Percentiles rank a stretch among this genome's conserved stretches.
Evolutionary conservation across 495 filamentous ascomycete species (phyloP).

Genomic region (Extremus antarcticus): DNA sequence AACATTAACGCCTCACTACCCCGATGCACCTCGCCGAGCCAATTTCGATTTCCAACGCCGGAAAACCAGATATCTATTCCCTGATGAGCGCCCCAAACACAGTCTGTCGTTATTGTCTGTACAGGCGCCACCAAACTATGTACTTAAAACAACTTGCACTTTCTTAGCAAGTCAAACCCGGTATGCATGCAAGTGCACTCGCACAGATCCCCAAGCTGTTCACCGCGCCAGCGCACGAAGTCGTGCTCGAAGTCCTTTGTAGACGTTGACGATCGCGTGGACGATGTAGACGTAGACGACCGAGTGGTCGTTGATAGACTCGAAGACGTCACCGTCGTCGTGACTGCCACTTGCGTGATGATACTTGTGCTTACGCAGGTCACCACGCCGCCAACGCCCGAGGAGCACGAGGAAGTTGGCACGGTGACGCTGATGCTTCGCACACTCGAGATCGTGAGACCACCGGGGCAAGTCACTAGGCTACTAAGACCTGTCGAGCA

Average conservation of each 20-base stretch:
- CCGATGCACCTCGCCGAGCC: too few species aligned
- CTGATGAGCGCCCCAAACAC: too few species aligned
- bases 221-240: background rate
- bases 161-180: background rate
- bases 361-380: background rate
- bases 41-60: too few species aligned
- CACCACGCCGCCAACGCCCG: background rate
- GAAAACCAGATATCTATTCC: too few species aligned
- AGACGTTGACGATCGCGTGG: background rate
- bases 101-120: too few species aligned
- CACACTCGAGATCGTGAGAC: background rate
- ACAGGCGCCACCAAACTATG: background rate
- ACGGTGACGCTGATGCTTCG: background rate
- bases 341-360: background rate
- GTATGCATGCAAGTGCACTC: background rate
- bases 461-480: constrained; percentile 2
- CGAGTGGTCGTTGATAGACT: background rate
- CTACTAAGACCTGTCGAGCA: constrained; percentile 4
- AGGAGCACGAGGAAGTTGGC: background rate
- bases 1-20: too few species aligned
- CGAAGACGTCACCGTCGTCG: background rate
- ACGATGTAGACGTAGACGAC: background rate
- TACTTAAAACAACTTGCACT: too few species aligned
- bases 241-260: background rate
- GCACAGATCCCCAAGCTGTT: background rate